Percentiles rank a stretch among this genome's conserved stretches.
Evolutionary conservation across 2,329 filamentous ascomycete species (phyloP).

Genomic region (Penicillium sp.): DNA sequence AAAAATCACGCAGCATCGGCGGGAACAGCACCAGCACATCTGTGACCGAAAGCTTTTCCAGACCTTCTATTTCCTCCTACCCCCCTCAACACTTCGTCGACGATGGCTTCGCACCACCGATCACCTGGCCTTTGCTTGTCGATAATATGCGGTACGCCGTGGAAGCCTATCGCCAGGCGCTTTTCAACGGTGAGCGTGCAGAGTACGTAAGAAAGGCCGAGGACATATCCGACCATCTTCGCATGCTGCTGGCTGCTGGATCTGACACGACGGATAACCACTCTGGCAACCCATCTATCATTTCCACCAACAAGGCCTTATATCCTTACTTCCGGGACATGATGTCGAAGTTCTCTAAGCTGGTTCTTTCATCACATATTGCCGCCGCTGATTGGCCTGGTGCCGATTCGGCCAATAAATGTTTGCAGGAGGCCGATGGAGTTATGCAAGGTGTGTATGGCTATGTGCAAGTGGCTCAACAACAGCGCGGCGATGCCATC

Average conservation of each 20-base stretch:
- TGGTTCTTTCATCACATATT: slow-evolving; percentile 96
- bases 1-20: slow-evolving; percentile 36
- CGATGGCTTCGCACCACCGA: slow-evolving; percentile 71
- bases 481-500: slow-evolving; percentile 90
- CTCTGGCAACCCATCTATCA: slow-evolving; percentile 98
- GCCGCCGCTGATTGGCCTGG: slow-evolving; percentile 94
- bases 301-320: slow-evolving; percentile 93
- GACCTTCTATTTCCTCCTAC: slow-evolving; percentile 45
- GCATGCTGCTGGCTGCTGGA: slow-evolving; percentile 87
- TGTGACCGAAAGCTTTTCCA: slow-evolving; percentile 51
- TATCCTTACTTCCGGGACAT: slow-evolving; percentile 98
- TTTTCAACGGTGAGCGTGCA: slow-evolving; percentile 75
- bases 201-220: slow-evolving; percentile 95
- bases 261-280: slow-evolving; percentile 98
- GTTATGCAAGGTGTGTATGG: slow-evolving; percentile 91
- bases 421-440: slow-evolving; percentile 93
- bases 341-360: slow-evolving; percentile 99
- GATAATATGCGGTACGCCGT: slow-evolving; percentile 91
- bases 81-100: slow-evolving; percentile 86
- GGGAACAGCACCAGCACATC: slow-evolving; percentile 54
- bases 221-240: slow-evolving; percentile 94
- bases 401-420: slow-evolving; percentile 90
- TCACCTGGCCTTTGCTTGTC: slow-evolving; percentile 87
- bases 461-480: slow-evolving; percentile 91
- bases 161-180: slow-evolving; percentile 85